Evolutionary conservation across 805 yeast species (phyloP).

Genomic region (Candida vaughaniae): DNA sequence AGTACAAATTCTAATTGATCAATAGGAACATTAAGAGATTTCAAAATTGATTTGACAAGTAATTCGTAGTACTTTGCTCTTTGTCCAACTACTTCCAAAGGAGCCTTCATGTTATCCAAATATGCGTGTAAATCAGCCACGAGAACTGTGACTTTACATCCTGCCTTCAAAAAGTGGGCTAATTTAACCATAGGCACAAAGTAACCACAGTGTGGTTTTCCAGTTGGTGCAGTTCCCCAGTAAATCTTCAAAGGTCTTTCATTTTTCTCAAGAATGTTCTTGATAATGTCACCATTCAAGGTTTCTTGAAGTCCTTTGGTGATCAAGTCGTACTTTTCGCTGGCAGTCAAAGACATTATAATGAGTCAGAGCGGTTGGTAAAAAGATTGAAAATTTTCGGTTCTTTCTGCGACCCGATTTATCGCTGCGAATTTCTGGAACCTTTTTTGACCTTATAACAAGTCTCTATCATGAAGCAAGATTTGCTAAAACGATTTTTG

Average conservation of each 20-base stretch:
- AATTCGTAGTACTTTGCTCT: slow-evolving; percentile 89
- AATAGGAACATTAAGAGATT: slow-evolving; percentile 85
- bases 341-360: slow-evolving; percentile 25
- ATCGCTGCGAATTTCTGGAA: no score
- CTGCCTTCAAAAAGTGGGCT: slow-evolving; percentile 93
- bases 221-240: slow-evolving; percentile 99
- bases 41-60: slow-evolving; percentile 80
- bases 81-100: slow-evolving; percentile 83
- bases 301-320: slow-evolving; percentile 90
- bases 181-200: slow-evolving; percentile 96
- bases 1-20: slow-evolving; percentile 79
- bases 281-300: slow-evolving; percentile 82
- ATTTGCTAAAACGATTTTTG: slow-evolving; percentile 24
- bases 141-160: slow-evolving; percentile 88
- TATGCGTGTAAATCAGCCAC: slow-evolving; percentile 96
- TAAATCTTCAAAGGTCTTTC: slow-evolving; percentile 82
- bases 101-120: slow-evolving; percentile 97
- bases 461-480: slow-evolving; percentile 17
- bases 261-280: slow-evolving; percentile 75
- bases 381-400: slow-evolving; percentile 1
- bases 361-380: no score
- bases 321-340: slow-evolving; percentile 69
- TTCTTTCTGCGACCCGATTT: no score
- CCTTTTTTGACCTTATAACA: background rate
- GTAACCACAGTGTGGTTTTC: slow-evolving; percentile 98